Conservation (phyloP, 1,284 basidiomycete species). For the Kwoniella shivajii region DNA sequence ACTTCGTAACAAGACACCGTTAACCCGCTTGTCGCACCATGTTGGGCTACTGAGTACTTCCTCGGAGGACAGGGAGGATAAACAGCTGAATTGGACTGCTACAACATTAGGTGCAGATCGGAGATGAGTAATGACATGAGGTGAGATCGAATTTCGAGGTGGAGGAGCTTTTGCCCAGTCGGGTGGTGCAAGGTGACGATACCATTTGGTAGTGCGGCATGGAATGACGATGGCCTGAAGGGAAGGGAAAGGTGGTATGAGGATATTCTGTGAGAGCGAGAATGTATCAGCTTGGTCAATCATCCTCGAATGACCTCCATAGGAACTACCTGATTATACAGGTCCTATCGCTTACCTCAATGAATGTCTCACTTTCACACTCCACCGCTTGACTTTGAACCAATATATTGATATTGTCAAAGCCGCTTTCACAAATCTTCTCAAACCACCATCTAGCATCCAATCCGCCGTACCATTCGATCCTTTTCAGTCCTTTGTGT, state of each 20-base stretch:
- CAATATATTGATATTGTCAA: constrained; percentile 5
- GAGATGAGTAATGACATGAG: constrained; percentile 12
- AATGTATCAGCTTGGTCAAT: no score
- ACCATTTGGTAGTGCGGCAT: constrained; percentile 11
- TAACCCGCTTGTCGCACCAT: constrained; percentile 20
- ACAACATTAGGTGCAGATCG: constrained; percentile 3
- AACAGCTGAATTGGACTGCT: constrained; percentile 7
- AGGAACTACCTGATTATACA: neutral
- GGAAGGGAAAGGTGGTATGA: constrained; percentile 10
- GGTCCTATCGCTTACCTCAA: constrained; percentile 9
- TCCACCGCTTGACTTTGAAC: constrained; percentile 11
- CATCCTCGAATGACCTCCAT: no score
- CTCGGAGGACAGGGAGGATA: neutral
- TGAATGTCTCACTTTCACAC: constrained; percentile 17
- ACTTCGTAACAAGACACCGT: constrained; percentile 19
- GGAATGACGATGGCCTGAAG: constrained; percentile 7
- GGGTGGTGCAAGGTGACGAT: constrained; percentile 3
- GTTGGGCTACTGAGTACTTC: neutral
- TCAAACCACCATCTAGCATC: constrained; percentile 8
- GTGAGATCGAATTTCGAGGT: constrained; percentile 9
- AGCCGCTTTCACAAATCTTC: constrained; percentile 6
- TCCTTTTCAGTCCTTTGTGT: neutral
- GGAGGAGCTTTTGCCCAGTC: constrained; percentile 19
- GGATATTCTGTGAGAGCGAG: constrained; percentile 3
- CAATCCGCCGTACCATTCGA: constrained; percentile 9